phyloP scores from a whole-genome alignment of 129 eudicot species.

The Ambrosia trifida region DNA sequence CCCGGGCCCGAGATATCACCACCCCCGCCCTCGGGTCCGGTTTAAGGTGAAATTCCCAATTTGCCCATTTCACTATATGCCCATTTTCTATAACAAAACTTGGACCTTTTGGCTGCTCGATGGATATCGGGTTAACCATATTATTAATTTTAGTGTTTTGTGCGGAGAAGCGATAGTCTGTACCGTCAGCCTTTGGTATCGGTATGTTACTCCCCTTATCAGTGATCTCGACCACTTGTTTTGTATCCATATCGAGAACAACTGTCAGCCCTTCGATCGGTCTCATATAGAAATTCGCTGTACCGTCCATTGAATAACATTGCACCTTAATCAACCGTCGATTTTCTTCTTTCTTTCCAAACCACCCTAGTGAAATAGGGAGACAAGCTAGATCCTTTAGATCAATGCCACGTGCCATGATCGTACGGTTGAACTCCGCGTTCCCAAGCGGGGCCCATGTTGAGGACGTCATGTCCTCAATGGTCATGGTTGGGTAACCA shows the following conservation, averaged over 20 bases:
- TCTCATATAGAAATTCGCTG: conserved; percentile 90
- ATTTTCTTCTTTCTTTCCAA: conserved; percentile 66
- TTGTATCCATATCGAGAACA: conserved; percentile 71
- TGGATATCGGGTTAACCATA: conserved; percentile 77
- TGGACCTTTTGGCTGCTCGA: conserved; percentile 97
- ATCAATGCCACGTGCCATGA: conserved; percentile 75
- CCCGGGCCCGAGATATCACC: conserved; percentile 70
- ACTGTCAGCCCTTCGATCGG: conserved; percentile 94
- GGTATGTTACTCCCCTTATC: conserved; percentile 75
- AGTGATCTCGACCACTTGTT: conserved; percentile 57
- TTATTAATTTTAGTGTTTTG: conserved; percentile 41
- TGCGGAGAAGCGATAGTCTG: conserved; percentile 76
- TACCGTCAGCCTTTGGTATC: conserved; percentile 74
- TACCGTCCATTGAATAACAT: conserved; percentile 69
- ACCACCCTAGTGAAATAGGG: conserved; percentile 91
- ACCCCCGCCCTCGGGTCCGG: conserved; percentile 94
- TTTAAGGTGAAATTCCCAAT: conserved; percentile 94
- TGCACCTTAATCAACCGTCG: conserved; percentile 77
- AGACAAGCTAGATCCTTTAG: conserved; percentile 76
- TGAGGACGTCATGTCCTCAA: conserved; percentile 70
- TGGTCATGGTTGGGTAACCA: conserved; percentile 92
- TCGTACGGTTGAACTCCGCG: conserved; percentile 73
- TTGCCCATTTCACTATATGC: conserved; percentile 89
- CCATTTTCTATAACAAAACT: conserved; percentile 60
- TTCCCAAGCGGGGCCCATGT: conserved; percentile 62